phyloP scores from a whole-genome alignment of 257 asterid genomes.

The Lycium barbarum region DNA sequence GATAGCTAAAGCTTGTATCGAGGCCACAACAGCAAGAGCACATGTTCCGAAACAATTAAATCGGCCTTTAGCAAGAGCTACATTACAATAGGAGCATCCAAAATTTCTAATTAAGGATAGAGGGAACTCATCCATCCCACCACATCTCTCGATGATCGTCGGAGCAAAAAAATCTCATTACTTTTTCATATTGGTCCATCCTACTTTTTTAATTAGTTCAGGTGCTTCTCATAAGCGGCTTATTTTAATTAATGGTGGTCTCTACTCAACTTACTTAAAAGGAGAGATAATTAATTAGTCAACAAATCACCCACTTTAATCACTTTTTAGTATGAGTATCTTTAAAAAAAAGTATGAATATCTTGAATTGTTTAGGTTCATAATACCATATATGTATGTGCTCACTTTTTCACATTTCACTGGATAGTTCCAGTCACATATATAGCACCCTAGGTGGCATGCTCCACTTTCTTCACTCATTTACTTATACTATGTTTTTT shows the following conservation, averaged over 20 bases:
- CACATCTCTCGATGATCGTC: not conserved
- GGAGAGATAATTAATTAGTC: constrained; percentile 8
- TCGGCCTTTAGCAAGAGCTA: too few species aligned
- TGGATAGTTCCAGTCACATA: constrained; percentile 47
- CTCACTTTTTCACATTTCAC: constrained; percentile 31
- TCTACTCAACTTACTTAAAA: constrained; percentile 30
- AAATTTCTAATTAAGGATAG: not conserved
- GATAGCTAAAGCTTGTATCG: too few species aligned
- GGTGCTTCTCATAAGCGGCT: constrained; percentile 29
- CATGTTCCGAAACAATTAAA: too few species aligned
- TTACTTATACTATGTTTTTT: constrained; percentile 31
- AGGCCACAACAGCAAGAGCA: too few species aligned
- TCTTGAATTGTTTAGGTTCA: constrained; percentile 31
- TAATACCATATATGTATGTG: not conserved
- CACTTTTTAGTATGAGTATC: constrained; percentile 35
- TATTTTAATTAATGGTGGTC: constrained; percentile 22
- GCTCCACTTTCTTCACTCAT: constrained; percentile 64
- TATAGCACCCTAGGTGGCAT: constrained; percentile 58
- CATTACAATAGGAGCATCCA: too few species aligned
- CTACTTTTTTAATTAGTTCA: not conserved
- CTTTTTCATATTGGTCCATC: not conserved
- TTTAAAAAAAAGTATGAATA: not conserved
- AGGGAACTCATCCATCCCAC: not conserved
- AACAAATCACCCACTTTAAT: constrained; percentile 33
- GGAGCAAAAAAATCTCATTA: not conserved